Percentiles rank a stretch among this genome's conserved stretches.
Evolutionary conservation across 768 basidiomycete species (phyloP).

Genomic region (Pleurotus djamor): DNA sequence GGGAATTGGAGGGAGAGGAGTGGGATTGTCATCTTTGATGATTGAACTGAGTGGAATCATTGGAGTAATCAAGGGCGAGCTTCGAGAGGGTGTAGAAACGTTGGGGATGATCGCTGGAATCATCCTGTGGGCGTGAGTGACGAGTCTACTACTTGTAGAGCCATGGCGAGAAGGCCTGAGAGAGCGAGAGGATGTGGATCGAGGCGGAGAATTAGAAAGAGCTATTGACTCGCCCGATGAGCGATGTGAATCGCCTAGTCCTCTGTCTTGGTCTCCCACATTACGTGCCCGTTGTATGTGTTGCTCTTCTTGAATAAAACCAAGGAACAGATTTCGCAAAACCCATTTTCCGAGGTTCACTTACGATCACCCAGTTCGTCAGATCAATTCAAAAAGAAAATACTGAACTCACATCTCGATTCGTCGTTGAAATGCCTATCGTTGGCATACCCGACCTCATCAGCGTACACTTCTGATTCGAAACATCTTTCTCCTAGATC

Average conservation of each 20-base stretch:
- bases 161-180: slow-evolving; percentile 10
- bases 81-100: slow-evolving; percentile 36
- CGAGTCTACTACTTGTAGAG: slow-evolving; percentile 26
- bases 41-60: slow-evolving; percentile 46
- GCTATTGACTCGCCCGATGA: not conserved
- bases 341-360: slow-evolving; percentile 95
- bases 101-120: slow-evolving; percentile 60
- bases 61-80: slow-evolving; percentile 59
- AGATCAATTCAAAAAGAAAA: slow-evolving; percentile 6
- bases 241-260: slow-evolving; percentile 15
- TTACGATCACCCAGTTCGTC: slow-evolving; percentile 21
- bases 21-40: slow-evolving; percentile 20
- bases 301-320: slow-evolving; percentile 73
- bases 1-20: slow-evolving; percentile 32
- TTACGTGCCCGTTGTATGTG: slow-evolving; percentile 33
- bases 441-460: slow-evolving; percentile 75
- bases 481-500: slow-evolving; percentile 88
- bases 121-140: slow-evolving; percentile 66
- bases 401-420: slow-evolving; percentile 60
- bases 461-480: slow-evolving; percentile 93
- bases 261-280: slow-evolving; percentile 12
- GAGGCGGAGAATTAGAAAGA: slow-evolving; percentile 1
- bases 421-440: slow-evolving; percentile 74
- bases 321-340: slow-evolving; percentile 78
- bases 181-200: not conserved